Evolutionary conservation across 129 eudicot genomes (phyloP).

Genomic region (Artemisia argyi): DNA sequence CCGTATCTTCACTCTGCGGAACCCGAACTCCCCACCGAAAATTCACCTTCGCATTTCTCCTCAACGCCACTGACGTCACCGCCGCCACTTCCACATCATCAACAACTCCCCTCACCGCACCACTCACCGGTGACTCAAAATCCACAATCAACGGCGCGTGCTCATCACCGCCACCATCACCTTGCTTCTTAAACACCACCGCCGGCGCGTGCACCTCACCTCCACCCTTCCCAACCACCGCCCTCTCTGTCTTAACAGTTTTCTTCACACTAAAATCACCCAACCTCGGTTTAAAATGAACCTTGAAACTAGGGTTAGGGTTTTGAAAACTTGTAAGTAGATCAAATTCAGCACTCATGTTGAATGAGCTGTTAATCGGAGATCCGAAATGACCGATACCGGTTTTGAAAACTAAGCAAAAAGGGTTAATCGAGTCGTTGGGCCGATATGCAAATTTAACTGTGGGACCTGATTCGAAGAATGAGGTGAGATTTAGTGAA

Average conservation of each 20-base stretch:
- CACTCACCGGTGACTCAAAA: conserved; percentile 32
- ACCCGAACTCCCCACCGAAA: conserved; percentile 78
- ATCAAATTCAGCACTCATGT: conserved; percentile 80
- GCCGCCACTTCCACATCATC: conserved; percentile 56
- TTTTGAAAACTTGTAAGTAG: conserved; percentile 35
- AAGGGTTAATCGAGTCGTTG: conserved; percentile 64
- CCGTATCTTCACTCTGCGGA: conserved; percentile 42
- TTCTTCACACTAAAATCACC: conserved; percentile 77
- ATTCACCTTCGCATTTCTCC: conserved; percentile 54
- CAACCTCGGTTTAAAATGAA: conserved; percentile 73
- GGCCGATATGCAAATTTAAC: conserved; percentile 74
- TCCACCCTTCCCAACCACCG: conserved; percentile 27
- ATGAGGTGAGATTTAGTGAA: conserved; percentile 57
- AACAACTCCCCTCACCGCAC: conserved; percentile 27
- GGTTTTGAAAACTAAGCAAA: conserved; percentile 61
- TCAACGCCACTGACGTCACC: conserved; percentile 51
- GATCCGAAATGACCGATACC: conserved; percentile 85
- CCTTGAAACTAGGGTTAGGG: conserved; percentile 64
- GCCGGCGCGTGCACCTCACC: conserved; percentile 24
- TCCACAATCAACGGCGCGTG: conserved; percentile 23
- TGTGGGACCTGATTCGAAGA: conserved; percentile 73
- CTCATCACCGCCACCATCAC: neutral
- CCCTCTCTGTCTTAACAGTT: conserved; percentile 59
- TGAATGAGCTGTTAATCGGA: conserved; percentile 59
- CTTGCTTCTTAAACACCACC: conserved; percentile 33